A percentile compares a stretch with the other conserved stretches of the same genome.
Conservation (phyloP, 1,284 basidiomycete genomes). For the Malassezia nana region DNA sequence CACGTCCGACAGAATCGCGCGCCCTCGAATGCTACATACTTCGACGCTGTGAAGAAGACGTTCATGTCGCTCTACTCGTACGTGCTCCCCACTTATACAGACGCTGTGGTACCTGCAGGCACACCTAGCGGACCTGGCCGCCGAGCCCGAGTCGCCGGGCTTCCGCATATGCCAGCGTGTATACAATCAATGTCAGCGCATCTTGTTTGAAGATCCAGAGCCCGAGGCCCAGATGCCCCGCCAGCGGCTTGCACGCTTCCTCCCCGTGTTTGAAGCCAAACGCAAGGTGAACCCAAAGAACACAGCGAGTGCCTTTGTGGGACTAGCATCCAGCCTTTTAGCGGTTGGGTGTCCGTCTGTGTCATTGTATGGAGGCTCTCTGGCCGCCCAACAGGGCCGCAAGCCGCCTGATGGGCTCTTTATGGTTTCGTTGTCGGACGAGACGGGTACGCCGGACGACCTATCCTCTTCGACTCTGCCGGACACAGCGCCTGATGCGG, state of each 20-base stretch:
- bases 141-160: slow-evolving; percentile 59
- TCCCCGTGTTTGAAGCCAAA: slow-evolving; percentile 8
- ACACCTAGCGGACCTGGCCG: slow-evolving; percentile 36
- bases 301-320: slow-evolving; percentile 63
- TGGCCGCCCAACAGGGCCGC: slow-evolving; percentile 74
- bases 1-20: slow-evolving; percentile 34
- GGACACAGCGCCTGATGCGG: too few species aligned
- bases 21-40: slow-evolving; percentile 44
- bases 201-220: slow-evolving; percentile 75
- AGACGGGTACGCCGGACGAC: too few species aligned
- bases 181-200: slow-evolving; percentile 84
- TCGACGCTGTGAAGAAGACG: slow-evolving; percentile 37
- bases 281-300: slow-evolving; percentile 30
- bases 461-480: too few species aligned
- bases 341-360: slow-evolving; percentile 67
- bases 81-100: slow-evolving; percentile 5
- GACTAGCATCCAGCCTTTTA: slow-evolving; percentile 71
- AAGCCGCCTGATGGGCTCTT: background rate
- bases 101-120: slow-evolving; percentile 48
- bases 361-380: slow-evolving; percentile 63
- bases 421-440: too few species aligned
- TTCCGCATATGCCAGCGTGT: slow-evolving; percentile 88
- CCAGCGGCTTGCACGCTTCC: background rate
- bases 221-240: slow-evolving; percentile 17
- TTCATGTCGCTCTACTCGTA: slow-evolving; percentile 40